Base-by-base conservation (phyloP, 2,329 filamentous ascomycete species). In the Fragosphaeria purpurea region DNA sequence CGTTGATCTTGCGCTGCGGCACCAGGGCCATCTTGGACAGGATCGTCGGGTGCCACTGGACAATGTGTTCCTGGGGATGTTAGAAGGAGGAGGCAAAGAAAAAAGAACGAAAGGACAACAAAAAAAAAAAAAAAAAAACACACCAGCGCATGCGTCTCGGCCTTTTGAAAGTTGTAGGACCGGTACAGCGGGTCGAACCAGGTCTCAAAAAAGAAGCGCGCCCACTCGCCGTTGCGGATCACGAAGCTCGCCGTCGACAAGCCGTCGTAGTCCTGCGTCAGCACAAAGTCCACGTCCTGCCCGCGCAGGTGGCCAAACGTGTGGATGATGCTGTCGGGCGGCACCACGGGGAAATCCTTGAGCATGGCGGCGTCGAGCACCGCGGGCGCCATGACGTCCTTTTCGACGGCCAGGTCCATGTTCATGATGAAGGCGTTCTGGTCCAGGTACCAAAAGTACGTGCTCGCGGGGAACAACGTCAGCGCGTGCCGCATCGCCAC, bases 111-210 rank as follows among this genome's bases (percentile, higher is more conserved):
- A 22, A 58, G 22, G 22, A 11, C 35, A 37, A 37, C 35, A 37
- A 43, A 34, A 48, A 7, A 10, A 30, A 30, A 22, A 10, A 8
- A 13, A 34, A 35, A 35, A 42, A 37, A 22, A 58, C 82, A 63
- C 73, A 89, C 93, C 71, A 98, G 68, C 47, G 91, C 90, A 71
- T 98, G 91, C 31, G 76, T 80, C 67, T 98, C 93, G 0, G 88
- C 90, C 65, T 94, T 96, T 62, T 94, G 88, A 62, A 98, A 98
- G 63, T 95, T 95, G 70, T 98, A 98, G 58, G 77, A 86, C 56
- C 91, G 78, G 68, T 95, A 98, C 42, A 97, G 72, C 45, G 93
- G 93, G 64, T 97, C 89, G 62, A 93, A 95, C 93, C 93, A 98
- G 1, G 87, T 85, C 64, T 98, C 93, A 13, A 97, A 68, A 62